Evolutionary conservation across 306 rosid species (phyloP), one percentile per base, ranked within the genome.

Genomic region (Astragalus membranaceus): DNA sequence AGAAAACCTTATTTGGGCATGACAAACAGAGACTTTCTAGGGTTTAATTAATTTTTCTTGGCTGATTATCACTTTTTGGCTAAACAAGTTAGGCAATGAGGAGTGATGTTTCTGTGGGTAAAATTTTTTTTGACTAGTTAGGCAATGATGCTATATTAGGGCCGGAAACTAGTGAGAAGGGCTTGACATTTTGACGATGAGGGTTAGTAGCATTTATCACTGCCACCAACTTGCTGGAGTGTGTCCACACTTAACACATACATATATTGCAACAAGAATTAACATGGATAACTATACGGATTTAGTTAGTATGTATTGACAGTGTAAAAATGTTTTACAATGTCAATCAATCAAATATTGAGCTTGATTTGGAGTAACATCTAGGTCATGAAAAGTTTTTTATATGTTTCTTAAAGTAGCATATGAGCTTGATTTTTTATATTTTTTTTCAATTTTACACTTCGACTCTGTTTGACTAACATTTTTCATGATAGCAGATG

Each of bases 71-170:
- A 68, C 29, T 79, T 82, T 61, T 78, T 5, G 59, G 87, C 80
- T 74, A 82, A 84, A 66, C 87, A 84, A 89, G 85, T 92, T 92
- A 74, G 96, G 92, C 79, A 74, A 0, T 20, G 73, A 46, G 13
- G 44, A 61, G 47, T 46, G 75, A 60, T 17, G 43, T 52, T 43
- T 76, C 3, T 49, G 72, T 37, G 10, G 80, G 80, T 68, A 11
- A 73, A 56, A 10, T 0, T 4, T 3, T 55, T 64, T 12, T 56
- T 60, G 55, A 80, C 30, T n/a, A 36, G 85, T 79, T 80, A 59
- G 86, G 82, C 83, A 68, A 50, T 66, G 69, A 75, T 65, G 75
- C 72, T 17, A 11, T 47, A 5, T 56, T 59, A 23, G 70, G 61
- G 9, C 58, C 76, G n/a, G 46, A 67, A 59, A 55, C 64, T 65